phyloP scores from a whole-genome alignment of 106 monocot genomes.

The Allium sativum region DNA sequence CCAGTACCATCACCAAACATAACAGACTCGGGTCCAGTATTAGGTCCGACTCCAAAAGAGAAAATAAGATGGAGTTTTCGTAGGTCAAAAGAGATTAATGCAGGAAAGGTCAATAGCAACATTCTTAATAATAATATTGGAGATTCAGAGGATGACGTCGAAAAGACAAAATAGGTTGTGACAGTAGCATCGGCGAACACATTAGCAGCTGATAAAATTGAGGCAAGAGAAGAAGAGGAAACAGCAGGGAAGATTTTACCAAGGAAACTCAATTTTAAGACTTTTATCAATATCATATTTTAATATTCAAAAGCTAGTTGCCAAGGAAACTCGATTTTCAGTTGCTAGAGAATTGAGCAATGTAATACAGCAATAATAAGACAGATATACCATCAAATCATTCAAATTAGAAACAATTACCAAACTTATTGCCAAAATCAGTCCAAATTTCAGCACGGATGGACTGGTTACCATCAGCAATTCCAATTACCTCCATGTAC shows the following conservation, averaged over 20 bases:
- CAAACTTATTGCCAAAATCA: slow-evolving; percentile 55
- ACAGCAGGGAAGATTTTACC: slow-evolving; percentile 34
- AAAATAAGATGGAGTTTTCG: slow-evolving; percentile 59
- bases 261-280: no score
- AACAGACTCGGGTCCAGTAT: not conserved
- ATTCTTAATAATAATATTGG: not conserved
- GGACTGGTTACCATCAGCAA: slow-evolving; percentile 59
- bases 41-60: slow-evolving; percentile 21
- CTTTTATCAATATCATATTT: no score
- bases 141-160: slow-evolving; percentile 16
- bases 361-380: no score
- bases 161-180: slow-evolving; percentile 21
- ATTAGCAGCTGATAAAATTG: slow-evolving; percentile 42
- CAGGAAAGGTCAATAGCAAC: slow-evolving; percentile 4
- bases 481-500: slow-evolving; percentile 71
- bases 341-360: no score
- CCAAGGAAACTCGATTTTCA: no score
- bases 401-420: slow-evolving; percentile 24
- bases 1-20: slow-evolving; percentile 1
- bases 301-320: no score
- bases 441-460: slow-evolving; percentile 74
- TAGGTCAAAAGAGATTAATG: slow-evolving; percentile 1
- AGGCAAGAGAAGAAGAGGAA: slow-evolving; percentile 39
- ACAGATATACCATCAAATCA: not conserved
- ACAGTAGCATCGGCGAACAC: slow-evolving; percentile 42